Base-by-base conservation (phyloP, 257 asterid genomes). In the Solanum sitiens region DNA sequence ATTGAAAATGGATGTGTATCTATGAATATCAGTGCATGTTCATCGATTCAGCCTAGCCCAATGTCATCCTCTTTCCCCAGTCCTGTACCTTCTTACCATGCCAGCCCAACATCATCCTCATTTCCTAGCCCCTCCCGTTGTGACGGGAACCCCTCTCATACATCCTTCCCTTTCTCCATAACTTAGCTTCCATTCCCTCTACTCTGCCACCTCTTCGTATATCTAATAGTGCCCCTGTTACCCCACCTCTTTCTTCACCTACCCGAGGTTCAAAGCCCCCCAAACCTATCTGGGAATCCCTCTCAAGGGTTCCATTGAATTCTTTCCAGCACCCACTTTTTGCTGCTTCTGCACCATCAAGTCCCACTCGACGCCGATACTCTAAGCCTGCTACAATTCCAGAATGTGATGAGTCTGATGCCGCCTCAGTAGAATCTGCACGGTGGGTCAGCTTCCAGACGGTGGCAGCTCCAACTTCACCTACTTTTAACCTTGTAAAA, bases 301-400 rank as follows among this genome's bases (percentile, higher is more conserved):
- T 85, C 80, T 68, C 87, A 65, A 42, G 80, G 27, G 44, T 5
- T 25, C 80, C 87, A 12, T 65, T 85, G 82, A 65, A 44, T 45
- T 47, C 87, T 18, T 85, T 67, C 44, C 76, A 85, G 44, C 80
- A 65, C 65, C 82, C 87, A 30, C 42, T 68, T 72, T 72, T 85
- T 67, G 87, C 45, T 85, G 65, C 83, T 85, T 85, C 87, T 85
- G 82, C 87, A 72, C 90, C 86, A 21, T 37, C 90, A 23, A 96
- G 99, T 86, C 99, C 99, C n/a, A 91, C 92, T 1, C 93, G 95
- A 6, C 94, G 92, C 42, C 87, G 87, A 12, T 92, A 91, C 63
- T 91, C 93, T 79, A 87, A 91, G 33, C 98, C 98, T 1, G 88
- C 92, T 59, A 93, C 98, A 1, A 95, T 96, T 83, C 99, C 98